phyloP scores from a whole-genome alignment of 495 filamentous ascomycete genomes.

The Aspergillus olivimuriae region DNA sequence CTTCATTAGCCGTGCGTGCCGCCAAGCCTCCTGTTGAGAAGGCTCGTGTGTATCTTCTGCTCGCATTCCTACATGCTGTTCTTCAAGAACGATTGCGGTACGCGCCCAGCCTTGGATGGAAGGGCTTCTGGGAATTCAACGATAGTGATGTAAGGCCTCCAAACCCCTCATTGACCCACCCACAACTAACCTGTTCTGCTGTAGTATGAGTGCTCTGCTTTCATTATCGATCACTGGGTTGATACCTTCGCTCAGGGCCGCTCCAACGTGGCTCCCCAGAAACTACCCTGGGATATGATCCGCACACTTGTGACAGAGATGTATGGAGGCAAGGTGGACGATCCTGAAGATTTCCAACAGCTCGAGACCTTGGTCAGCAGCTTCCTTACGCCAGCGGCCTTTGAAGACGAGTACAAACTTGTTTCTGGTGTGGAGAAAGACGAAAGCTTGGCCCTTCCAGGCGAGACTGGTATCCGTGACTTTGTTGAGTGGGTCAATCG shows the following conservation, averaged over 20 bases:
- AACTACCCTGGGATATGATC: conserved; percentile 97
- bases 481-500: conserved; percentile 89
- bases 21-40: conserved; percentile 84
- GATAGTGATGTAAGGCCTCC: conserved; percentile 82
- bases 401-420: conserved; percentile 84
- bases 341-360: conserved; percentile 74
- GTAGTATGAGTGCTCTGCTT: conserved; percentile 94
- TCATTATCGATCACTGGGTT: conserved; percentile 94
- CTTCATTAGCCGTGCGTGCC: conserved; percentile 69
- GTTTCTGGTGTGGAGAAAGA: conserved; percentile 59
- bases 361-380: conserved; percentile 64
- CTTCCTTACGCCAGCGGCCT: conserved; percentile 79
- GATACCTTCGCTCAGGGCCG: conserved; percentile 72
- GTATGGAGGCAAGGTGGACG: conserved; percentile 97
- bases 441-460: conserved; percentile 65
- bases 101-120: conserved; percentile 92
- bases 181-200: conserved; percentile 14
- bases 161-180: not conserved
- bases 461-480: conserved; percentile 72
- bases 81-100: conserved; percentile 94
- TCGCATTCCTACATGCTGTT: conserved; percentile 94
- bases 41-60: conserved; percentile 79
- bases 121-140: conserved; percentile 99
- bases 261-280: conserved; percentile 85
- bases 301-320: conserved; percentile 86